phyloP scores from a whole-genome alignment of 2,329 filamentous ascomycete species.

The Fusarium sp. region DNA sequence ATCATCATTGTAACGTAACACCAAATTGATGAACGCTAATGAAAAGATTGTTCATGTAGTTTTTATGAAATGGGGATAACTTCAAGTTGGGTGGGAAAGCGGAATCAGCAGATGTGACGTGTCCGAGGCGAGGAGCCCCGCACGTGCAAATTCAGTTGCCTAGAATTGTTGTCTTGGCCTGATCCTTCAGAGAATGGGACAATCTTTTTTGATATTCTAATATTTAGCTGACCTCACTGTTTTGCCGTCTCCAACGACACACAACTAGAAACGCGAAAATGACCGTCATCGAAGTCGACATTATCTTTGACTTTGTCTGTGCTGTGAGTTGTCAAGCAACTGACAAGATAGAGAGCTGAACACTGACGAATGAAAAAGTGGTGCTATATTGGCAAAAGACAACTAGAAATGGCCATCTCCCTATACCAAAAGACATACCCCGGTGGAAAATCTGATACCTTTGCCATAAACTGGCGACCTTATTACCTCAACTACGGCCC shows the following conservation, averaged over 20 bases:
- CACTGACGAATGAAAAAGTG: constrained; percentile 28
- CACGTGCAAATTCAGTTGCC: background rate
- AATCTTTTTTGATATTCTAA: background rate
- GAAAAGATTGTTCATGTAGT: background rate
- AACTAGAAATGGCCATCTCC: constrained; percentile 49
- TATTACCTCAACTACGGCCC: constrained; percentile 50
- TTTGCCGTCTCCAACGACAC: background rate
- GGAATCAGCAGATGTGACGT: background rate
- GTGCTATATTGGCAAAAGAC: constrained; percentile 55
- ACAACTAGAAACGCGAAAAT: background rate
- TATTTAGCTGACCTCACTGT: background rate
- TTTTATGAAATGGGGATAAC: background rate
- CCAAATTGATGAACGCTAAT: background rate
- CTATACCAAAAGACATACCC: constrained; percentile 54
- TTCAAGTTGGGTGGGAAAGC: background rate
- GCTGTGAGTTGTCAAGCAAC: constrained; percentile 34
- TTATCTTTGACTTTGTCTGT: constrained; percentile 47
- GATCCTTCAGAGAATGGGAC: background rate
- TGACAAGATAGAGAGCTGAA: background rate
- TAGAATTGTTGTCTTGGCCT: background rate
- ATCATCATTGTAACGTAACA: background rate
- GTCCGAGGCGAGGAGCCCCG: background rate
- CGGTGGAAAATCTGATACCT: constrained; percentile 47
- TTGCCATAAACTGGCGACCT: constrained; percentile 49
- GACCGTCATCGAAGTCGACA: constrained; percentile 34